Percentiles rank a stretch among this genome's conserved stretches.
phyloP scores from a whole-genome alignment of 768 basidiomycete genomes.

The Tricholoma hemisulphureum region DNA sequence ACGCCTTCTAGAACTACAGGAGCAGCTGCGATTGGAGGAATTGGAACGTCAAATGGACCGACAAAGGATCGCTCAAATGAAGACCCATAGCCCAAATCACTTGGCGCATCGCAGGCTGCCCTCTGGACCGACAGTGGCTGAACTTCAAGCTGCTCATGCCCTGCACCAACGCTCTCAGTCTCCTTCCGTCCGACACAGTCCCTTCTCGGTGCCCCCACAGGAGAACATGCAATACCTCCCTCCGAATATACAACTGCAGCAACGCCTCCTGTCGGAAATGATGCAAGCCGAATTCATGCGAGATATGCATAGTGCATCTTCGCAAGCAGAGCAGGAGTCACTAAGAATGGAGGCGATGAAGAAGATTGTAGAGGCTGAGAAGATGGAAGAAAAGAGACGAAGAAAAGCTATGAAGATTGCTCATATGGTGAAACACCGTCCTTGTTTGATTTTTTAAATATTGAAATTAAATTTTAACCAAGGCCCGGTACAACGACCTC shows the following conservation, averaged over 20 bases:
- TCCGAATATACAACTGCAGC: conserved; percentile 70
- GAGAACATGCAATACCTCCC: conserved; percentile 55
- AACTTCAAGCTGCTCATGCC: conserved; percentile 45
- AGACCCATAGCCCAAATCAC: conserved; percentile 31
- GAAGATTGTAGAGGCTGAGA: conserved; percentile 88
- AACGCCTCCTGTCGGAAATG: conserved; percentile 73
- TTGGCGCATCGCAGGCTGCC: conserved; percentile 42
- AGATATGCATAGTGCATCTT: conserved; percentile 56
- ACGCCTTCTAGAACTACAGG: conserved; percentile 60
- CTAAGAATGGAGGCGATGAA: conserved; percentile 78
- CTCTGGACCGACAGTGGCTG: conserved; percentile 46
- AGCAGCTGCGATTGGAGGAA: conserved; percentile 64
- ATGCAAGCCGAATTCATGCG: conserved; percentile 67
- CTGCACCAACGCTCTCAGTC: conserved; percentile 44
- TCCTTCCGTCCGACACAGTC: conserved; percentile 34
- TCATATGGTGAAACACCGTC: conserved; percentile 62
- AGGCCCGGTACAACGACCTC: conserved; percentile 91
- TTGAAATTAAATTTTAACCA: conserved; percentile 8
- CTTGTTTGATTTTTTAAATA: neutral
- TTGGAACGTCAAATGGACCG: conserved; percentile 67
- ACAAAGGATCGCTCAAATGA: conserved; percentile 54
- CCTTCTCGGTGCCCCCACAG: conserved; percentile 41
- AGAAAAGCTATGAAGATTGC: conserved; percentile 83
- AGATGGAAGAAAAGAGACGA: conserved; percentile 81
- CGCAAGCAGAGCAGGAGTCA: conserved; percentile 63